Evolutionary conservation across 352 stramenopile genomes (phyloP), one percentile per base, ranked within the genome.

Genomic region (Aphanomyces stellatus): DNA sequence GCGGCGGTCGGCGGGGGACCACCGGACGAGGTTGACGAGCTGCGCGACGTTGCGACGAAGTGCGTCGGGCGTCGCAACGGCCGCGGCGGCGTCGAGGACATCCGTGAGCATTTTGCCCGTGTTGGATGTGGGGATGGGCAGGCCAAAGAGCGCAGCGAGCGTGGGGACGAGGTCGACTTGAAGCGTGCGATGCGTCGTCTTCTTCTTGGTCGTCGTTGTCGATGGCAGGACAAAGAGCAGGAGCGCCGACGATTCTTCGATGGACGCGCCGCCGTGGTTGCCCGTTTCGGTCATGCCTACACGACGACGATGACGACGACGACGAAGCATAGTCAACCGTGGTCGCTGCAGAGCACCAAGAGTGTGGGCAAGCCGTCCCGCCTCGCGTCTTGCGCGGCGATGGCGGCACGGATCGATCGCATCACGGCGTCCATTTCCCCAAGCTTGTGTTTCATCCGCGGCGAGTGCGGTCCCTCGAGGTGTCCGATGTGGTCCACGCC

Each of bases 161-260:
- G 86, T 96, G n/a, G 85, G 85, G 19, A 93, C 88, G 3, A 96
- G 62, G 56, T 96, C 88, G 22, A 95, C 83, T 61, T 96, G 88
- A 49, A 62, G 74, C 13, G n/a, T 13, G 56, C 63, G 37, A 3
- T 30, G 40, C 3, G 42, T 31, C 0, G 24, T 53, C 13, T 61
- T 37, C 22, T 33, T 27, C 35, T 78, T 71, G 0, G 68, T 60
- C 46, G 73, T 88, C 75, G 17, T 79, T 78, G 27, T 73, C 34
- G 8, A n/a, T 6, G 69, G 40, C 13, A 71, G 74, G 27, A 91
- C 68, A 65, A 96, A 95, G 65, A 91, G 74, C 53, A 95, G 68
- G 8, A 96, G 65, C 2, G 88, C 87, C 1, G 85, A 94, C 0
- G 87, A 87, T 51, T 96, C 88, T 60, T 94, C 87, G 0, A 93